Base-by-base conservation (phyloP, 164 flowering plant genomes). In the Nymphaea thermarum region DNA sequence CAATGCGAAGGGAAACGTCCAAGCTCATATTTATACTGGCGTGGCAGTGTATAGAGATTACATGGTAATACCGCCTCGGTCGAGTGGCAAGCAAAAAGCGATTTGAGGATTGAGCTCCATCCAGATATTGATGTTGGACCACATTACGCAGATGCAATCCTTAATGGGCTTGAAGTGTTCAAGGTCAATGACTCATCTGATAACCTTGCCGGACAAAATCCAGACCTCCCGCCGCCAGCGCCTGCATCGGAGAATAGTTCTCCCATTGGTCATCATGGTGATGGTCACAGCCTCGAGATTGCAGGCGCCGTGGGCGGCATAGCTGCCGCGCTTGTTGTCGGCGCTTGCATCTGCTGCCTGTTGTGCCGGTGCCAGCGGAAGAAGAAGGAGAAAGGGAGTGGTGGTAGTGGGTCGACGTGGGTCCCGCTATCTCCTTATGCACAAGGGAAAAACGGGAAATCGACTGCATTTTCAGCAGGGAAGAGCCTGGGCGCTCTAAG, bases 101-200 rank as follows among this genome's bases (percentile, higher is more conserved):
- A 79, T 74, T 66, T 86, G 17, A 83, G 86, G 87, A 62, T 84
- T 17, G 80, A 75, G 2, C 47, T 84, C 8, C 82, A 77, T 62
- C 76, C 82, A 3, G 11, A 60, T 7, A 25, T 51, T 4, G 66
- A 10, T 3, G 1, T 18, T 0, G 5, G 5, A 14, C 42, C 77
- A 7, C 2, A 1, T 0, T 71, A 41, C 64, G 12, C 65, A 15
- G 75, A 82, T 65, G 81, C 78, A 3, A 66, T 81, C 43, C 66
- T 86, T 5, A 81, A 83, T 57, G 91, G 91, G 5, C 2, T 83
- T 10, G 90, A 86, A 71, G 72, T 86, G 42, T 79, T 81, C 41
- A 86, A 86, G 64, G 0, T 83, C 14, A 84, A 57, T 70, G 42
- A 68, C 47, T 14, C 64, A 0, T 53, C 72, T 16, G 79, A 79